Evolutionary conservation across 2,329 filamentous ascomycete species (phyloP).

Genomic region (Pseudocercospora eumusae): DNA sequence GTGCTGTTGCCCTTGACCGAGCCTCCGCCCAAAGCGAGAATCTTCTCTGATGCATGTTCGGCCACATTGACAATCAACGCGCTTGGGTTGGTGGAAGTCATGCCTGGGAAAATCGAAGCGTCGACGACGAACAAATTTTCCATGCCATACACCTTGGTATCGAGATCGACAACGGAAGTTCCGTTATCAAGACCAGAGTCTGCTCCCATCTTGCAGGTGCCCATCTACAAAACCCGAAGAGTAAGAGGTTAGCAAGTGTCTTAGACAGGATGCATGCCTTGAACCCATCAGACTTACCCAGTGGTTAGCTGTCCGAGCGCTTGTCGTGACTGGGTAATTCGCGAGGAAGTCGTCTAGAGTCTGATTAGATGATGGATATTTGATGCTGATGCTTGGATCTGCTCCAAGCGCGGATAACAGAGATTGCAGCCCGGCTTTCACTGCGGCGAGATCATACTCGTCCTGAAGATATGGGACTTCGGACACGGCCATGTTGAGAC

Average conservation of each 20-base stretch:
- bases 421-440: constrained; percentile 65
- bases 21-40: constrained; percentile 44
- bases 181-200: constrained; percentile 49
- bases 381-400: constrained; percentile 58
- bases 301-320: constrained; percentile 48
- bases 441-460: constrained; percentile 61
- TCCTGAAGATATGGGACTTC: constrained; percentile 61
- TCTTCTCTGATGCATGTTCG: constrained; percentile 60
- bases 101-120: constrained; percentile 68
- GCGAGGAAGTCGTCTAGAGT: constrained; percentile 59
- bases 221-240: too few relatives aligned
- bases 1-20: constrained; percentile 10
- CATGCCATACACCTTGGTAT: constrained; percentile 59
- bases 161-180: constrained; percentile 52
- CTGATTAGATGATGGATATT: constrained; percentile 55
- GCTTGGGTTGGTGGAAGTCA: constrained; percentile 68
- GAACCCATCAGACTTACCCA: too few relatives aligned
- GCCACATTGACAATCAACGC: constrained; percentile 65
- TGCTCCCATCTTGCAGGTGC: constrained; percentile 43
- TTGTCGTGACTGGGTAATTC: constrained; percentile 46
- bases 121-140: constrained; percentile 70
- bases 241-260: too few relatives aligned
- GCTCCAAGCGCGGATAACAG: constrained; percentile 57
- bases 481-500: constrained; percentile 60
- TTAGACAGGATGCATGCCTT: too few relatives aligned